Evolutionary conservation across 495 filamentous ascomycete species (phyloP), one percentile per base, ranked within the genome.

Genomic region (Neurospora cerealis): DNA sequence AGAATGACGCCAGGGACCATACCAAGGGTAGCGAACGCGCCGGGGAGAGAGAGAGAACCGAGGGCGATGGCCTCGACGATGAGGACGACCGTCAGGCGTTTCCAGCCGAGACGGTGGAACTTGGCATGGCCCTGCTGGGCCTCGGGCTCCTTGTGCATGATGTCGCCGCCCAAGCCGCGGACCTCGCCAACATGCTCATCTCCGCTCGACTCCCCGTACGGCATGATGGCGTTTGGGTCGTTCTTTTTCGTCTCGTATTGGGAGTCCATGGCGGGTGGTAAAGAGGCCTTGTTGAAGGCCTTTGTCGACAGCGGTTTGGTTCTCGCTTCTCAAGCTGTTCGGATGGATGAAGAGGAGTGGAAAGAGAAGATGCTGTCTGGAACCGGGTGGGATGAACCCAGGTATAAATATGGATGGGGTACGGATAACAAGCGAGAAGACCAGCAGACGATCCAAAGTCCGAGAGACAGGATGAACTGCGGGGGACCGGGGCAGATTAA

Each of bases 21-120:
- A 39, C 91, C 91, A 32, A 93, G 77, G 9, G 84, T 83, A 37
- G 91, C 90, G 42, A 93, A 88, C n/a, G 87, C 89, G 8, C 83
- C 80, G 5, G 91, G 91, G 32, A 93, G 83, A 40, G 88, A 89
- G 44, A 93, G 84, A 77, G 88, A 88, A 69, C 91, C 91, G n/a
- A 92, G 85, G 6, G 90, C 90, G 46, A 93, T 90, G n/a, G 90
- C 91, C 78, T 92, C 90, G 70, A 91, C 91, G 77, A 93, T 90
- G 81, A 93, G 88, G 72, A 92, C 85, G 19, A 86, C 76, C 8
- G 85, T 86, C 34, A 87, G 80, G 28, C 85, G 85, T 73, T 85
- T 86, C 84, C 84, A 86, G 62, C 84, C 84, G 70, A 86, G 79
- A 39, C 80, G 75, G 44, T 84, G 78, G 77, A 86, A 87, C 24